A percentile compares a stretch with the other conserved stretches of the same genome.
phyloP scores from a whole-genome alignment of 2,329 filamentous ascomycete genomes.

The Helminthosporium solani region DNA sequence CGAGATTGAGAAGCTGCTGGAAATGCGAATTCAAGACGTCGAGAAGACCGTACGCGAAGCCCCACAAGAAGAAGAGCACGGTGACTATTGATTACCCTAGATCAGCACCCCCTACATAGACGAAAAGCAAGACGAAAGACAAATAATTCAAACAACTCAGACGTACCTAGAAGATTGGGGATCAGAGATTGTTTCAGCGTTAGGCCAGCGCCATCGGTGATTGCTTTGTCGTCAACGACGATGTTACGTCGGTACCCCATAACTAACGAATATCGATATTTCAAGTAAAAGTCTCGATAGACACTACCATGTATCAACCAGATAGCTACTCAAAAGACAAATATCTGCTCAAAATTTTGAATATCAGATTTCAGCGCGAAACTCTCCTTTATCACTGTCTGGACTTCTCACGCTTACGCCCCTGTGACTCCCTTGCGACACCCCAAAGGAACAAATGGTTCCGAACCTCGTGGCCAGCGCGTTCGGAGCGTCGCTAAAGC shows the following conservation, averaged over 20 bases:
- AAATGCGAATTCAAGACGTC: constrained; percentile 74
- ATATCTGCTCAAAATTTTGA: no score
- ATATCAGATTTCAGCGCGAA: no score
- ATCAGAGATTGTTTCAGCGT: constrained; percentile 16
- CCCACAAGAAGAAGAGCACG: constrained; percentile 81
- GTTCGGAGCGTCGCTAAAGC: no score
- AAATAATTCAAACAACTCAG: no score
- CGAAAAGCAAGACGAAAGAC: not conserved
- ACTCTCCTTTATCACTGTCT: no score
- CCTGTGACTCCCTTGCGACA: no score
- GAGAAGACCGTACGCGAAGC: constrained; percentile 79
- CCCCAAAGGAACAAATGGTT: no score
- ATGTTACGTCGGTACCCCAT: constrained; percentile 14
- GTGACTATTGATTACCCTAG: constrained; percentile 58
- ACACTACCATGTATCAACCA: not conserved
- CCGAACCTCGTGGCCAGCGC: no score
- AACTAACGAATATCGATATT: no score
- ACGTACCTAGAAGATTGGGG: constrained; percentile 14
- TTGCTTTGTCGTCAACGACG: constrained; percentile 16
- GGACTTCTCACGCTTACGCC: no score
- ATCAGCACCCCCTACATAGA: not conserved
- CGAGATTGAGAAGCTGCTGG: constrained; percentile 60
- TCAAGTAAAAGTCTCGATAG: no score
- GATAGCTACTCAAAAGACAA: no score
- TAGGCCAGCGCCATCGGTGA: constrained; percentile 15